Evolutionary conservation across 495 filamentous ascomycete genomes (phyloP), one percentile per base, ranked within the genome.

Genomic region (Xylaria grammica): DNA sequence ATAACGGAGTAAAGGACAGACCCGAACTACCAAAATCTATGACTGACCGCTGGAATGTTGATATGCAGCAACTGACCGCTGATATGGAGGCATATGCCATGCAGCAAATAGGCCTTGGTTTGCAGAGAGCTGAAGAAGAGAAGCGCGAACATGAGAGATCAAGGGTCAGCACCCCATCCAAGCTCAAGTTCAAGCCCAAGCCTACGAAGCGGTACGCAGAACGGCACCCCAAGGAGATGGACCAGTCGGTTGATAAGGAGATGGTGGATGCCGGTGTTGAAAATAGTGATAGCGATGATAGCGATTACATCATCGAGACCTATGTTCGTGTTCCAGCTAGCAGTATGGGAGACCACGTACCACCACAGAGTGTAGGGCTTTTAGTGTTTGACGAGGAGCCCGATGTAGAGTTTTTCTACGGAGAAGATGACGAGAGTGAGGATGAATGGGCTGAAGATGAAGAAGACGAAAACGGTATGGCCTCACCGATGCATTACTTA

Each of bases 401-500:
- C 2, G 83, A 86, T n/a, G 72, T 75, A 11, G 78, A 84, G 27
- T 80, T 79, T 55, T 86, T 86, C 60, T 85, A 80, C 53, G 78
- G 80, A 2, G 72, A 75, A 6, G 77, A 77, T 19, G 68, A 65
- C 3, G 81, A 84, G 19, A 79, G 77, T 46, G 78, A 80, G 13
- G 77, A 79, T 7, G 80, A 84, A 9, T 78, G 75, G 50, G 71
- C 72, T 0, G 82, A 84, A 40, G 81, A 84, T 50, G 82, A 85
- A n/a, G 82, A 85, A 44, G 82, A 86, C 46, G 82, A 84, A 58
- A 85, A 85, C 61, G 82, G 83, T 84, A 69, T 62, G 74, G 62
- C 8, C 17, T 45, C 44, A 19, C 10, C n/a, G 60, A 42, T 44
- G n/a, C 15, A 11, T 13, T 13, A 13, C 48, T 24, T 44, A 32